Conservation (phyloP, 768 basidiomycete genomes). For the Leccinum incarnatum region DNA sequence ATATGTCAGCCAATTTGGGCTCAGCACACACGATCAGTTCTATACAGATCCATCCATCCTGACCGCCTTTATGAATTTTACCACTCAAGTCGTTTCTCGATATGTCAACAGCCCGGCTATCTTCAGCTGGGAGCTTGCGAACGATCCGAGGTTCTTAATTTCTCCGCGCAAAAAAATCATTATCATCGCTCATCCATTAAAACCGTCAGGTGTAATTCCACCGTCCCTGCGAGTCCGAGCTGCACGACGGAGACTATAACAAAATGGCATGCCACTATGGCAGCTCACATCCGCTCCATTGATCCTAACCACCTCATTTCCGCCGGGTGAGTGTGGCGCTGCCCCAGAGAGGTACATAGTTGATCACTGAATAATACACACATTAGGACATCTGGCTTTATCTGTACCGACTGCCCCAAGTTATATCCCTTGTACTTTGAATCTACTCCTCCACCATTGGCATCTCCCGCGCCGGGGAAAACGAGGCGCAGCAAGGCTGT, state of each 20-base stretch:
- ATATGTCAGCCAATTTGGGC: slow-evolving; percentile 52
- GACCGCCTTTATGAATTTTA: slow-evolving; percentile 55
- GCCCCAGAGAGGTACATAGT: not conserved
- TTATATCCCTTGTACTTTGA: slow-evolving; percentile 40
- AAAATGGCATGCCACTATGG: slow-evolving; percentile 49
- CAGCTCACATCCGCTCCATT: slow-evolving; percentile 41
- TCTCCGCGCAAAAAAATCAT: not conserved
- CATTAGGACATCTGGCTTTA: slow-evolving; percentile 53
- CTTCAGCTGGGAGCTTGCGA: slow-evolving; percentile 61
- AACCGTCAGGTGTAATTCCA: slow-evolving; percentile 53
- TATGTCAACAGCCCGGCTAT: slow-evolving; percentile 53
- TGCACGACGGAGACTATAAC: slow-evolving; percentile 58
- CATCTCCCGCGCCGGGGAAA: slow-evolving; percentile 40
- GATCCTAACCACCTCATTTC: slow-evolving; percentile 67
- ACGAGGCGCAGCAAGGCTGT: slow-evolving; percentile 37
- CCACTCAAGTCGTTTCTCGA: slow-evolving; percentile 50
- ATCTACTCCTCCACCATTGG: slow-evolving; percentile 31
- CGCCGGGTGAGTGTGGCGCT: slow-evolving; percentile 46
- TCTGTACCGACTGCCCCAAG: slow-evolving; percentile 57
- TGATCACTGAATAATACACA: not conserved
- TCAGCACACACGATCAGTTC: slow-evolving; percentile 52
- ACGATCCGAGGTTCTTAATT: slow-evolving; percentile 54
- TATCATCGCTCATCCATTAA: not conserved
- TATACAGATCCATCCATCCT: slow-evolving; percentile 51
- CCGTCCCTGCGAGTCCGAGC: slow-evolving; percentile 37